These are phyloP conservation scores for Alternaria ethzedia DNA, from an alignment of 2,329 filamentous ascomycete genomes.

Conservation along the genomic window DNA sequence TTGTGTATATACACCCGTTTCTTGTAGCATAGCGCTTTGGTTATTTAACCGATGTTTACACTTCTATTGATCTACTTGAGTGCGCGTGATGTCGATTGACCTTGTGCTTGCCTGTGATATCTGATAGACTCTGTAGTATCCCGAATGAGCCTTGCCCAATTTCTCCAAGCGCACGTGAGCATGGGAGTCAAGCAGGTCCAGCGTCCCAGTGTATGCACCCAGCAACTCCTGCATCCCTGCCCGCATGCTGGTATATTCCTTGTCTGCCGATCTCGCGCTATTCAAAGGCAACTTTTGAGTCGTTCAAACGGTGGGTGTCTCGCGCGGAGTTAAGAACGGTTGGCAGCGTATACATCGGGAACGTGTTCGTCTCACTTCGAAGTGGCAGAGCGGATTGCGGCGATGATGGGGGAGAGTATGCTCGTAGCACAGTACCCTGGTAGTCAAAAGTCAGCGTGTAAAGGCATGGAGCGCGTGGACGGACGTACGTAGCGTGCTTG, in stretches of 20 bases:
- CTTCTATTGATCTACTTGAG: neutral
- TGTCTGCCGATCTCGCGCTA: no score
- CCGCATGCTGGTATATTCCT: no score
- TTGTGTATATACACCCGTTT: constrained; percentile 23
- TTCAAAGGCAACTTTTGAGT: neutral
- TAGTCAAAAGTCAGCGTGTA: neutral
- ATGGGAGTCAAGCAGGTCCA: neutral
- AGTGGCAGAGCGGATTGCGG: neutral
- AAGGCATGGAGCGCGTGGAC: neutral
- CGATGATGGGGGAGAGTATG: neutral
- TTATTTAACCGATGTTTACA: neutral
- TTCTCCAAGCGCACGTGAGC: neutral
- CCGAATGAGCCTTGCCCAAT: neutral
- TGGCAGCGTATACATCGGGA: neutral
- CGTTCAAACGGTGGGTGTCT: neutral
- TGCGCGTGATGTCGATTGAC: neutral
- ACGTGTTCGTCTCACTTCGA: neutral
- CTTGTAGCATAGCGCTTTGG: constrained; percentile 19
- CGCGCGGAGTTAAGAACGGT: neutral
- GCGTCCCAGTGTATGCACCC: neutral
- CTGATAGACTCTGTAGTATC: no score
- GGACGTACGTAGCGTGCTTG: neutral
- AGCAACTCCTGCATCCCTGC: neutral
- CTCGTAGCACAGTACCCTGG: neutral
- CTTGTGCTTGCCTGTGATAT: neutral